Evolutionary conservation across 1,284 basidiomycete genomes (phyloP), one percentile per base, ranked within the genome.

Genomic region (Anthracocystis walkeri): DNA sequence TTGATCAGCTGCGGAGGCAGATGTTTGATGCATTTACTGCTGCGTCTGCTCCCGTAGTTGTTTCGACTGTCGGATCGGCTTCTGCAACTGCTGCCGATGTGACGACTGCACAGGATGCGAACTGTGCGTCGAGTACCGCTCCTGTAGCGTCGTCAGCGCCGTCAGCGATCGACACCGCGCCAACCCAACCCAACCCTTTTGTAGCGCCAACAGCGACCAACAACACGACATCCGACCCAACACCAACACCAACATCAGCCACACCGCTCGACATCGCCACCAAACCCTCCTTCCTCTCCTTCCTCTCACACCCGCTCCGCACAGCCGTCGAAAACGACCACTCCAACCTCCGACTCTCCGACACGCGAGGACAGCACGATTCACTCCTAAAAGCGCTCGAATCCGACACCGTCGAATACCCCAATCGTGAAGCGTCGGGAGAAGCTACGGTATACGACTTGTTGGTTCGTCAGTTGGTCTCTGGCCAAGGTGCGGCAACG

Each of bases 381-480:
- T 25, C 50, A 0, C 57, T 75, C 3, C 48, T 70, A 20, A 62
- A 75, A 23, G 44, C 56, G 1, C 63, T 75, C 48, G 72, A 75
- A 7, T 55, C 59, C 4, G 63, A 58, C 0, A 35, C 51, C 3
- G 51, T 66, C 31, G 46, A 41, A 0, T 40, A 65, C 21, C 45
- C 62, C 0, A n/a, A 45, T 7, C 21, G 52, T 1, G 52, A 58
- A 4, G 20, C 10, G 2, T 21, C 29, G 1, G 65, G 61, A 2
- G 58, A 65, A 2, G 71, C 58, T 3, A 69, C 59, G 11, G n/a
- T 75, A 6, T 75, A 62, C 33, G 72, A 75, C 14, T 33, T 65
- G 14, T 51, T 75, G 7, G 20, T 62, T 0, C 29, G 48, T 16
- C 65, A 73, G 11, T 40, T 73, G 14, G 57, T 63, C 31, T 38